phyloP scores from a whole-genome alignment of 2,329 filamentous ascomycete genomes.

The Gnomoniopsis sp. region DNA sequence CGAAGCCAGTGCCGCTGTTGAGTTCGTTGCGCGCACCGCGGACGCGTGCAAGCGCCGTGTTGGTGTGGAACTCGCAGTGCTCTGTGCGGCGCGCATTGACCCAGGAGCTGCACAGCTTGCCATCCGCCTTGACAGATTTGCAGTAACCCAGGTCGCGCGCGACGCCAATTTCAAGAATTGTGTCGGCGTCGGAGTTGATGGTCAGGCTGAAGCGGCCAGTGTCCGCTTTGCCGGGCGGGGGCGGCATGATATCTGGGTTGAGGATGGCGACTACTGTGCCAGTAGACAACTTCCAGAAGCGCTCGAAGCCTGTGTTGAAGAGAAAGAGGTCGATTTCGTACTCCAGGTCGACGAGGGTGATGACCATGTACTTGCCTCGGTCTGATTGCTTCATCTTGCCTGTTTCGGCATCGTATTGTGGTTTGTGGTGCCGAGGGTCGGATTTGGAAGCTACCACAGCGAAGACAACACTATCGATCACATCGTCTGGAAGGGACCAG shows the following conservation, averaged over 20 bases:
- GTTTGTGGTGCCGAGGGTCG: constrained; percentile 63
- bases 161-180: constrained; percentile 81
- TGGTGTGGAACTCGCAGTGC: constrained; percentile 90
- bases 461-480: constrained; percentile 86
- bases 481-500: constrained; percentile 76
- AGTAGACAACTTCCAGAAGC: constrained; percentile 89
- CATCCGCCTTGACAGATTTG: constrained; percentile 80
- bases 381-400: constrained; percentile 50
- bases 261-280: constrained; percentile 92
- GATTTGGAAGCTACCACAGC: constrained; percentile 88
- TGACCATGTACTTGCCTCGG: constrained; percentile 85
- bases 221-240: constrained; percentile 68
- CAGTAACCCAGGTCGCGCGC: constrained; percentile 87
- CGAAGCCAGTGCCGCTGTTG: constrained; percentile 52
- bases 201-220: constrained; percentile 84
- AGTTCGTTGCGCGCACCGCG: constrained; percentile 70
- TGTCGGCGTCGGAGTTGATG: constrained; percentile 82
- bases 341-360: constrained; percentile 82
- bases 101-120: constrained; percentile 77
- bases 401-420: constrained; percentile 38
- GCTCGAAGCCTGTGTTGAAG: constrained; percentile 84
- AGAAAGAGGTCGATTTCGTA: constrained; percentile 91
- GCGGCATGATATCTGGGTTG: constrained; percentile 89
- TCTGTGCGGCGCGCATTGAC: constrained; percentile 84
- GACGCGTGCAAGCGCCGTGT: constrained; percentile 70